Percentiles rank a stretch among this genome's conserved stretches.
Evolutionary conservation across 768 basidiomycete genomes (phyloP).

Genomic region (Imleria badia): DNA sequence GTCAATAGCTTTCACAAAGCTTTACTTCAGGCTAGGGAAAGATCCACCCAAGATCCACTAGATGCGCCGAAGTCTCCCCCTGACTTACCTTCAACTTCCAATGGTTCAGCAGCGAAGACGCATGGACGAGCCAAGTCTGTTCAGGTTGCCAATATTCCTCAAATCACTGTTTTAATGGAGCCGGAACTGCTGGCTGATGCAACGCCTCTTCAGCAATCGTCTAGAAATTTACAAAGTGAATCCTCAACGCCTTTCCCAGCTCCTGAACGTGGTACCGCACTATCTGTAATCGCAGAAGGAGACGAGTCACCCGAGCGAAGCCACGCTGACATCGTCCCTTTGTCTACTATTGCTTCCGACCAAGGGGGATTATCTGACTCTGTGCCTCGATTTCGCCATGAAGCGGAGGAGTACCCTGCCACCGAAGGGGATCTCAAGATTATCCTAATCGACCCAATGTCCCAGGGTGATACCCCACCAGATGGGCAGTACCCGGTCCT

Average conservation of each 20-base stretch:
- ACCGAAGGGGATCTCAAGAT: not conserved
- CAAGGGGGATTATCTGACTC: not conserved
- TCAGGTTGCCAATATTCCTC: slow-evolving; percentile 7
- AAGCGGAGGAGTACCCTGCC: not conserved
- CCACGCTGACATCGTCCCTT: slow-evolving; percentile 1
- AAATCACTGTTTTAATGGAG: slow-evolving; percentile 6
- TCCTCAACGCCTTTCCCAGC: slow-evolving; percentile 14
- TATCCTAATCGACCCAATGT: not conserved
- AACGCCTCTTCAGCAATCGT: slow-evolving; percentile 1
- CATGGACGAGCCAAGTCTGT: not conserved
- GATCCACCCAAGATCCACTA: slow-evolving; percentile 4
- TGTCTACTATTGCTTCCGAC: not conserved
- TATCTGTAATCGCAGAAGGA: slow-evolving; percentile 73
- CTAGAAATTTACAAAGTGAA: not conserved
- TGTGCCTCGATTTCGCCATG: not conserved
- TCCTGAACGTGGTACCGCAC: slow-evolving; percentile 39
- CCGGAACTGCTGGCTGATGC: not conserved
- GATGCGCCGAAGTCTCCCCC: not conserved
- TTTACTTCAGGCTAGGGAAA: slow-evolving; percentile 37
- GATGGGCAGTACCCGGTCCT: slow-evolving; percentile 15
- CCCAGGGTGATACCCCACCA: slow-evolving; percentile 15
- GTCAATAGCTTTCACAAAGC: slow-evolving; percentile 49
- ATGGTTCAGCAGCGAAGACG: not conserved
- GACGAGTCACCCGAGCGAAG: slow-evolving; percentile 56
- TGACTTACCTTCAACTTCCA: not conserved